Percentiles rank a stretch among this genome's conserved stretches.
Conservation (phyloP, 1,139 yeast genomes). For the Geotrichum reessii region DNA sequence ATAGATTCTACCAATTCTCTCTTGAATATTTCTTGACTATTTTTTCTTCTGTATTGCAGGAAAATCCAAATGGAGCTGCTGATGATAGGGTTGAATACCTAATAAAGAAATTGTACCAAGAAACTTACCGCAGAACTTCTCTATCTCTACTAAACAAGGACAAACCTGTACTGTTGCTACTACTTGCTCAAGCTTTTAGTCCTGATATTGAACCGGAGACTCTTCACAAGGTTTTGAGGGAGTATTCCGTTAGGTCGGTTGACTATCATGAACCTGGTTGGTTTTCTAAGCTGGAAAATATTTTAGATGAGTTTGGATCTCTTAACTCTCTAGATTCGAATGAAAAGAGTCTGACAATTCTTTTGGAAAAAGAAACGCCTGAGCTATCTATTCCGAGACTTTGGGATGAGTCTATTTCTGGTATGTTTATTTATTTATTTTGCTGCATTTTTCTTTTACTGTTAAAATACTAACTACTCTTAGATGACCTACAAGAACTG, state of each 20-base stretch:
- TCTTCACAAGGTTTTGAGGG: constrained; percentile 16
- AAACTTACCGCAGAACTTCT: constrained; percentile 44
- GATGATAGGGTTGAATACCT: constrained; percentile 32
- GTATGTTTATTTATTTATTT: constrained; percentile 1
- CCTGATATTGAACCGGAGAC: constrained; percentile 15
- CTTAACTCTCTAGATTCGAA: constrained; percentile 40
- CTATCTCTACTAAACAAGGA: constrained; percentile 50
- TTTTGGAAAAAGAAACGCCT: constrained; percentile 46
- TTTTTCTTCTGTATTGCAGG: constrained; percentile 40
- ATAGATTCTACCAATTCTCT: constrained; percentile 55
- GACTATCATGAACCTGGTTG: constrained; percentile 15
- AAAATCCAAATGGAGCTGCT: constrained; percentile 13
- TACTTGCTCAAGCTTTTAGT: constrained; percentile 33
- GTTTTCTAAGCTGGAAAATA: constrained; percentile 13
- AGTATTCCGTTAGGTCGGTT: constrained; percentile 2
- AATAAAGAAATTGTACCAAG: constrained; percentile 41
- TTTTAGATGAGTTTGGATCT: constrained; percentile 17
- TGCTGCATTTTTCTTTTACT: background rate
- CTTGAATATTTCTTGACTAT: constrained; percentile 44
- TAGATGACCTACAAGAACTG: constrained; percentile 23
- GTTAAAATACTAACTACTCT: constrained; percentile 1
- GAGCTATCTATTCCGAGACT: constrained; percentile 11
- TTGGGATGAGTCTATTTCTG: constrained; percentile 17
- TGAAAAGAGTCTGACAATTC: constrained; percentile 81
- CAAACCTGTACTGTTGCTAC: constrained; percentile 43